phyloP scores from a whole-genome alignment of 2,329 filamentous ascomycete genomes.

The Fusarium anthophilum region DNA sequence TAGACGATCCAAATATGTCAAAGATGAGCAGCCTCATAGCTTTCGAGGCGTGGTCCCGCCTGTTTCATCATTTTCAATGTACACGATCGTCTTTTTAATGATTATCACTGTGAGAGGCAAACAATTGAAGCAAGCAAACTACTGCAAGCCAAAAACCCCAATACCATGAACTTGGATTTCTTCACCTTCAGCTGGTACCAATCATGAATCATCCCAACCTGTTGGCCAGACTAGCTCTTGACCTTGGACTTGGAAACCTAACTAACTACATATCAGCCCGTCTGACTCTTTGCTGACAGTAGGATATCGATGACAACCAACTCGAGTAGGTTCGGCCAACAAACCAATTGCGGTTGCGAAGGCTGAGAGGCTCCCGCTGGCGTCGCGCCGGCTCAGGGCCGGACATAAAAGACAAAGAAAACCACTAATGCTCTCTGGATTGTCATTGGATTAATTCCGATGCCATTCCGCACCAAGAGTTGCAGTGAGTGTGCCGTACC shows the following conservation, averaged over 20 bases:
- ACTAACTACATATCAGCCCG: background rate
- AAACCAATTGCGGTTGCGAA: slow-evolving; percentile 15
- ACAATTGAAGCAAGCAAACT: background rate
- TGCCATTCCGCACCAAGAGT: background rate
- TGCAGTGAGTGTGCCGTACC: background rate
- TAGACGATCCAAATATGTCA: slow-evolving; percentile 30
- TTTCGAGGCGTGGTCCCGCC: slow-evolving; percentile 14
- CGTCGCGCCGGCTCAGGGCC: slow-evolving; percentile 28
- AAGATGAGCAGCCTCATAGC: slow-evolving; percentile 22
- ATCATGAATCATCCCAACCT: slow-evolving; percentile 1
- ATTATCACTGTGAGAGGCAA: background rate
- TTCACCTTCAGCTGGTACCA: slow-evolving; percentile 14
- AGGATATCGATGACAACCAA: background rate
- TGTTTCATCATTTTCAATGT: slow-evolving; percentile 37
- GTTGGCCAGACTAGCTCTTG: background rate
- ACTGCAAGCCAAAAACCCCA: slow-evolving; percentile 1
- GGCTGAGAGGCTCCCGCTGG: slow-evolving; percentile 15
- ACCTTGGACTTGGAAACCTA: background rate
- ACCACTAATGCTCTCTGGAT: slow-evolving; percentile 1
- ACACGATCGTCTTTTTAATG: background rate
- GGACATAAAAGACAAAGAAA: slow-evolving; percentile 12
- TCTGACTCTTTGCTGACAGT: background rate
- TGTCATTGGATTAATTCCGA: background rate
- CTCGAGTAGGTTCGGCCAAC: slow-evolving; percentile 1
- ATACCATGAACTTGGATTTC: slow-evolving; percentile 26